Percentiles rank a stretch among this genome's conserved stretches.
phyloP scores from a whole-genome alignment of 1,284 basidiomycete genomes.

The Anthracocystis setariae region DNA sequence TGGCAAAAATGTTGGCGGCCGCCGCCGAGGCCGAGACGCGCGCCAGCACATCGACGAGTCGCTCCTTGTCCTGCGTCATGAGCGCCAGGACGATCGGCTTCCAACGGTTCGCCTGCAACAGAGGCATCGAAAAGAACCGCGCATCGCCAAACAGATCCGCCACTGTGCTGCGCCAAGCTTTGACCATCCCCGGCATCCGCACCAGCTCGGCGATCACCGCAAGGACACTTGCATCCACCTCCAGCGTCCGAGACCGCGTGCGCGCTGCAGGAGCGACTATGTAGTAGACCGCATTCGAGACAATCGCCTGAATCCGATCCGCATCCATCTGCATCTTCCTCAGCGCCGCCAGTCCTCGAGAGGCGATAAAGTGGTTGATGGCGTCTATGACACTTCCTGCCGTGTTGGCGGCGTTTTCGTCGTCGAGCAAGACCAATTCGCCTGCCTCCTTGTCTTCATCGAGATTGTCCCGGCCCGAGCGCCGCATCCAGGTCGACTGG shows the following conservation, averaged over 20 bases:
- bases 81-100: constrained; percentile 80
- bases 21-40: constrained; percentile 72
- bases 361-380: constrained; percentile 81
- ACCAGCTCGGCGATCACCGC: constrained; percentile 78
- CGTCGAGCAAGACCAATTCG: constrained; percentile 18
- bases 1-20: constrained; percentile 95
- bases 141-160: constrained; percentile 84
- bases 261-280: constrained; percentile 83
- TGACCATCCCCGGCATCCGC: constrained; percentile 79
- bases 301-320: constrained; percentile 82
- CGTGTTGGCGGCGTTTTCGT: constrained; percentile 5
- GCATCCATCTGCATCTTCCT: constrained; percentile 83
- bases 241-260: constrained; percentile 68
- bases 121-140: constrained; percentile 82
- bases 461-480: constrained; percentile 74
- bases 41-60: constrained; percentile 80
- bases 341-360: constrained; percentile 78
- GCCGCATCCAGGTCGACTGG: constrained; percentile 80
- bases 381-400: constrained; percentile 31
- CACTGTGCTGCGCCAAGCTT: constrained; percentile 84
- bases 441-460: constrained; percentile 39
- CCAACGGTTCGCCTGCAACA: constrained; percentile 76
- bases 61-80: constrained; percentile 86
- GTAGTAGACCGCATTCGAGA: constrained; percentile 85
- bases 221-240: constrained; percentile 72